Base-by-base conservation (phyloP, 2,329 filamentous ascomycete genomes). In the Penicillium sp. region DNA sequence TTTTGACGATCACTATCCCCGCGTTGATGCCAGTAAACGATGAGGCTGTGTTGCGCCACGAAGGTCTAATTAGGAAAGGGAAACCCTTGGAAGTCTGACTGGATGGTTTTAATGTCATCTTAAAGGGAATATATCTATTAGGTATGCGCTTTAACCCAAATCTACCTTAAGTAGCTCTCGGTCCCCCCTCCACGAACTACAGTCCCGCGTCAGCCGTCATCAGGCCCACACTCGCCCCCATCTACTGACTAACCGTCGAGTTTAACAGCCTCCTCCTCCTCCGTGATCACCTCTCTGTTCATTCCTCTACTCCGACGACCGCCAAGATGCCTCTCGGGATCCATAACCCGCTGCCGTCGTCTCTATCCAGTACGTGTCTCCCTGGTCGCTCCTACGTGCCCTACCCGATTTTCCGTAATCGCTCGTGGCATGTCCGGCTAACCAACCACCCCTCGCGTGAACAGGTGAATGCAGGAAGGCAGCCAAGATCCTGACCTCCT, bases 391-490 rank as follows among this genome's bases (percentile, higher is more conserved):
- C 27, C 20, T 23, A 23, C 2, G 20, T 48, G 42, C 42, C 42
- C 44, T 50, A 53, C 47, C 49, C 45, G 47, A 23, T 54, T 66
- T 64, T 66, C 62, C 67, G 65, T 66, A 68, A 57, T 65, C 49
- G 50, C 45, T 48, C 40, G 56, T 55, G 56, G 57, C 50, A 44
- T 50, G 38, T 49, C 48, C 52, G 58, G 60, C 64, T 68, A 66
- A 72, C 69, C 8, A 2, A 72, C 63, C 44, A 44, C 46, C 49
- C 49, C 44, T 58, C 48, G 50, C 43, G 50, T 60, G 42, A 50
- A 60, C 72, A 96, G 92, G 89, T 77, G 93, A 98, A 77, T 97
- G 93, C 76, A 93, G 87, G 72, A 98, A 98, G 75, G 93, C 90
- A 68, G 88, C 88, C 67, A 95, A 95, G 78, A 97, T 97, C 65